phyloP scores from a whole-genome alignment of 352 stramenopile species.

The Pilasporangium apinafurcum region DNA sequence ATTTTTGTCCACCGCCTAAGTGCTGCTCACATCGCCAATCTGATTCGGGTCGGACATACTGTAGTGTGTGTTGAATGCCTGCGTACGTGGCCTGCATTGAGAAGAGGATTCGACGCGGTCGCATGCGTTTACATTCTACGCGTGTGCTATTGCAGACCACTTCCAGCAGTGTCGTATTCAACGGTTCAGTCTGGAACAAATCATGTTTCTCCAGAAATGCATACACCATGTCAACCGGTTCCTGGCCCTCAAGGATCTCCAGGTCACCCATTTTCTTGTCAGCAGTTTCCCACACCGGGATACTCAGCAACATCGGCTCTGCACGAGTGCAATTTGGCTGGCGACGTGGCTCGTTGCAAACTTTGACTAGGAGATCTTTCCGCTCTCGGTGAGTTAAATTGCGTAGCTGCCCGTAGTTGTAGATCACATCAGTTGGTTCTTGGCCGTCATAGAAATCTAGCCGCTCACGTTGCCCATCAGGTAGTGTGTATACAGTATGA shows the following conservation, averaged over 20 bases:
- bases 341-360: slow-evolving; percentile 56
- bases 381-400: slow-evolving; percentile 64
- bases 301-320: slow-evolving; percentile 62
- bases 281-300: slow-evolving; percentile 71
- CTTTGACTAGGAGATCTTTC: slow-evolving; percentile 57
- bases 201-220: slow-evolving; percentile 85
- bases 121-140: slow-evolving; percentile 41
- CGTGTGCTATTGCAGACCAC: slow-evolving; percentile 71
- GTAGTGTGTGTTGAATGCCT: slow-evolving; percentile 55
- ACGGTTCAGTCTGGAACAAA: slow-evolving; percentile 69
- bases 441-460: slow-evolving; percentile 69
- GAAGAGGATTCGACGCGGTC: slow-evolving; percentile 67
- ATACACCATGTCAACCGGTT: slow-evolving; percentile 78
- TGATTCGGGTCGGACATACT: slow-evolving; percentile 73
- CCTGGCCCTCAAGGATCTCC: slow-evolving; percentile 69
- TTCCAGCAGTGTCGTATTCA: slow-evolving; percentile 67
- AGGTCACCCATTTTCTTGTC: slow-evolving; percentile 68
- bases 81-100: slow-evolving; percentile 74
- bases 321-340: slow-evolving; percentile 73
- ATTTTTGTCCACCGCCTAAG: slow-evolving; percentile 40
- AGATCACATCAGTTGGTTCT: slow-evolving; percentile 71
- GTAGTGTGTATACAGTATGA: slow-evolving; percentile 50
- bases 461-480: slow-evolving; percentile 32
- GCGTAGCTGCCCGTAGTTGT: slow-evolving; percentile 61
- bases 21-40: slow-evolving; percentile 67